Percentiles rank a stretch among this genome's conserved stretches.
Evolutionary conservation across 1,284 basidiomycete genomes (phyloP).

Genomic region (Ganoderma resinaceum): DNA sequence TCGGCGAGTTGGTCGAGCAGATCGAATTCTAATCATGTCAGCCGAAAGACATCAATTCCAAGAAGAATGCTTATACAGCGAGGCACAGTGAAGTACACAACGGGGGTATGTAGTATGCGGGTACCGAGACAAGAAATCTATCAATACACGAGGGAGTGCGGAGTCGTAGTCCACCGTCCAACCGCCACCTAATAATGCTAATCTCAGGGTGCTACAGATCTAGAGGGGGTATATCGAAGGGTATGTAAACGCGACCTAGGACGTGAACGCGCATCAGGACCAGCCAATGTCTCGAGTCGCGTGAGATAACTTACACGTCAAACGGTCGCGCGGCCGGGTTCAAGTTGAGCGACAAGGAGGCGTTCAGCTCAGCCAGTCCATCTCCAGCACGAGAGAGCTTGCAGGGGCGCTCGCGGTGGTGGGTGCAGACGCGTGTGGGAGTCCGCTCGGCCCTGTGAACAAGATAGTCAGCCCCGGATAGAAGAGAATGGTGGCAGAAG

Average conservation of each 20-base stretch:
- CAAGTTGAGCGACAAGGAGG: not conserved
- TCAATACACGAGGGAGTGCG: not conserved
- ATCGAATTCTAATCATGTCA: too few species aligned
- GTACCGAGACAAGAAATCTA: not conserved
- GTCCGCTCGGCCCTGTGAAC: not conserved
- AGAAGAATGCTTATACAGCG: not conserved
- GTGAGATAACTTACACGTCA: not conserved
- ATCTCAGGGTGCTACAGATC: not conserved
- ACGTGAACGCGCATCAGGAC: not conserved
- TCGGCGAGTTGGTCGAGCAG: too few species aligned
- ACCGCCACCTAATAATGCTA: not conserved
- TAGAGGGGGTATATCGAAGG: not conserved
- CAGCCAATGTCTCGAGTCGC: not conserved
- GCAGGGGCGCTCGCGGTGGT: not conserved
- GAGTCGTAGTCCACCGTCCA: not conserved
- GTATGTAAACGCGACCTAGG: not conserved
- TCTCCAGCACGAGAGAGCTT: not conserved
- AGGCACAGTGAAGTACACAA: not conserved
- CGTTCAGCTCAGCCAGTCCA: not conserved
- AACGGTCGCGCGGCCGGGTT: not conserved
- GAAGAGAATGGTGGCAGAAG: not conserved
- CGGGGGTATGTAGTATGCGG: not conserved
- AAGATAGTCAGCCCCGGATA: not conserved
- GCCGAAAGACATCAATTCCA: too few species aligned
- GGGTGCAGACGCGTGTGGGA: not conserved